phyloP scores from a whole-genome alignment of 2,329 filamentous ascomycete species.

The Aspergillus sp. region DNA sequence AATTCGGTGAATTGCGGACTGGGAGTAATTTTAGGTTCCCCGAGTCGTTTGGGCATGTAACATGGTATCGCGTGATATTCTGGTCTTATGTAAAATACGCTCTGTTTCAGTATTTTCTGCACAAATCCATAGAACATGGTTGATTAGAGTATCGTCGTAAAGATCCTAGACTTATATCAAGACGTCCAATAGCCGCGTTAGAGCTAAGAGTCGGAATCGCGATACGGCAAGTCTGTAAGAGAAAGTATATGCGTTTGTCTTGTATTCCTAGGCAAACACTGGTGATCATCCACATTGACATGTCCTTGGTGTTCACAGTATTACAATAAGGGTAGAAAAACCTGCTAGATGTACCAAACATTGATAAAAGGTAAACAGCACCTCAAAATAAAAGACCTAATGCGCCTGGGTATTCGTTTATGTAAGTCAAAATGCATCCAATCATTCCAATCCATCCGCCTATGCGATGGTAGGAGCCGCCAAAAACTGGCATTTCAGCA shows the following conservation, averaged over 20 bases:
- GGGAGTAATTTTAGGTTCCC: no score
- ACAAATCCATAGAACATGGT: background rate
- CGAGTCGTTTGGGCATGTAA: conserved; percentile 6
- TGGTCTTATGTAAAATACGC: conserved; percentile 17
- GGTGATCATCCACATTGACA: no score
- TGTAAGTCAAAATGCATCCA: background rate
- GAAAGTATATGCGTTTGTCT: no score
- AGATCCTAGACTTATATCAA: no score
- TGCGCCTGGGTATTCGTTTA: background rate
- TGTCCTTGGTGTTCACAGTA: no score
- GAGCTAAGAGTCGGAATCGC: no score
- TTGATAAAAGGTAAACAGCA: background rate
- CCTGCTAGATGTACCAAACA: background rate
- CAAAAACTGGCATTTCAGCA: conserved; percentile 81
- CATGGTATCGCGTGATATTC: conserved; percentile 12
- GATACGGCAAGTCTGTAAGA: no score
- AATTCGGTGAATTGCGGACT: background rate
- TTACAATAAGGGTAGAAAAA: no score
- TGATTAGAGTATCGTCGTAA: background rate
- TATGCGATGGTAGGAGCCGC: conserved; percentile 61
- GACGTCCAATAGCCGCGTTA: no score
- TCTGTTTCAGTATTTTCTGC: conserved; percentile 14
- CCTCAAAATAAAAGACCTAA: background rate
- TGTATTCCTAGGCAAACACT: no score
- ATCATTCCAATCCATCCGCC: background rate